Conservation (phyloP, 257 asterid species). For the Schizonepeta tenuifolia region DNA sequence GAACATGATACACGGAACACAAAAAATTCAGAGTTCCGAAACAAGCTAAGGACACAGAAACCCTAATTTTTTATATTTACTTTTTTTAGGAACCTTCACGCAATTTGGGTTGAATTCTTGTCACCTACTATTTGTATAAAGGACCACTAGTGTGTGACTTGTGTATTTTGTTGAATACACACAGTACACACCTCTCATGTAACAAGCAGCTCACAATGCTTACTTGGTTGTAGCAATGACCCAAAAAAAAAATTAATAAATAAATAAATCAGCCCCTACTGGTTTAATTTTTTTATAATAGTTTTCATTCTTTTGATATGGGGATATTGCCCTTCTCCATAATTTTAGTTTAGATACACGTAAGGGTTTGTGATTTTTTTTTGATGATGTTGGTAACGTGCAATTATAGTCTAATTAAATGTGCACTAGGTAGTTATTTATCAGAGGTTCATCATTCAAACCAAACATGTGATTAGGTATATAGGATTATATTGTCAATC, state of each 20-base stretch:
- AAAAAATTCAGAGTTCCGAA: slow-evolving; percentile 69
- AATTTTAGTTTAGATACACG: too few species aligned
- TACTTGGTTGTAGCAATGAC: slow-evolving; percentile 24
- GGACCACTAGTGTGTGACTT: neutral
- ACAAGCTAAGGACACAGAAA: slow-evolving; percentile 42
- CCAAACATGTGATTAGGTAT: too few species aligned
- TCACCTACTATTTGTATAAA: slow-evolving; percentile 24
- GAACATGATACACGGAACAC: slow-evolving; percentile 76
- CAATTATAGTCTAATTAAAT: too few species aligned
- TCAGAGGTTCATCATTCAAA: too few species aligned
- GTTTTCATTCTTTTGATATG: neutral
- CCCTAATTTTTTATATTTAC: slow-evolving; percentile 36
- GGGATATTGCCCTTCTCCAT: too few species aligned
- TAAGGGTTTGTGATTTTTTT: too few species aligned
- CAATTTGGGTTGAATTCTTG: slow-evolving; percentile 48
- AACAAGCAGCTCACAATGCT: slow-evolving; percentile 25
- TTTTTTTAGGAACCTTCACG: slow-evolving; percentile 58
- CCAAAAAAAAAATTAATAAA: neutral
- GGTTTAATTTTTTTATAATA: neutral
- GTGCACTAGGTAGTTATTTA: too few species aligned
- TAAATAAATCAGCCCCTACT: neutral
- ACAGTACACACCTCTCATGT: neutral
- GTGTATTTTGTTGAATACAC: neutral
- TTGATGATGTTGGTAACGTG: too few species aligned
- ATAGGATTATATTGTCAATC: too few species aligned